Percentiles rank a stretch among this genome's conserved stretches.
phyloP scores from a whole-genome alignment of 176 grass and related monocot species.

The Cenchrus fungigraminus region DNA sequence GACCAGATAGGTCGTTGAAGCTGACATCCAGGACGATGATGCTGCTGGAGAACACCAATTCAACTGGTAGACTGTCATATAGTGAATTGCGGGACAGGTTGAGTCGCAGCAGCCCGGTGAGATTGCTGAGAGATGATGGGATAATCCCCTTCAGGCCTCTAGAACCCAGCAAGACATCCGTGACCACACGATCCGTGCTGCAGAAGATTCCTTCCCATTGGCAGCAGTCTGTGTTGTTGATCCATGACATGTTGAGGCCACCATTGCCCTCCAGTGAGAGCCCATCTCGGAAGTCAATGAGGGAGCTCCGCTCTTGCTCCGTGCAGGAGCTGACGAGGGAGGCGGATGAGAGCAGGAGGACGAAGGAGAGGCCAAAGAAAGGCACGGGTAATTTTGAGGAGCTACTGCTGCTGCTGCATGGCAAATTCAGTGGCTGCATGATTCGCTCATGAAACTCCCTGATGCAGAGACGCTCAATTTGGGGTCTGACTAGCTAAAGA shows the following conservation, averaged over 20 bases:
- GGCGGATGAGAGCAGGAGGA: slow-evolving; percentile 33
- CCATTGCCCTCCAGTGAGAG: slow-evolving; percentile 31
- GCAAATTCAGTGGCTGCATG: slow-evolving; percentile 40
- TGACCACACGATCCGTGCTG: slow-evolving; percentile 33
- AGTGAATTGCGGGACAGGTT: slow-evolving; percentile 71
- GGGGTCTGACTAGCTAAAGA: slow-evolving; percentile 18
- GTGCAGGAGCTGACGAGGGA: slow-evolving; percentile 52
- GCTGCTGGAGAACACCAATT: slow-evolving; percentile 57
- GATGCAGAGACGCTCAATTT: slow-evolving; percentile 2
- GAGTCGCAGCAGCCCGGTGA: slow-evolving; percentile 50
- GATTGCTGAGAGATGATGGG: slow-evolving; percentile 51
- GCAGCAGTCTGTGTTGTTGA: slow-evolving; percentile 65
- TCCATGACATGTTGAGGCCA: slow-evolving; percentile 47
- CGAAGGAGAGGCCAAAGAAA: not conserved
- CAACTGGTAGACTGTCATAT: slow-evolving; percentile 32
- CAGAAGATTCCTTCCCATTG: slow-evolving; percentile 70
- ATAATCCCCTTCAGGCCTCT: slow-evolving; percentile 59
- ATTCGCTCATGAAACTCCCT: slow-evolving; percentile 46
- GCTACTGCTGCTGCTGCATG: slow-evolving; percentile 25
- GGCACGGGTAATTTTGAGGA: slow-evolving; percentile 7
- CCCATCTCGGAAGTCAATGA: slow-evolving; percentile 56
- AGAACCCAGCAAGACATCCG: slow-evolving; percentile 47
- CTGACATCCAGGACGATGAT: slow-evolving; percentile 67
- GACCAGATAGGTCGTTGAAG: slow-evolving; percentile 55
- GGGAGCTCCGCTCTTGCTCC: slow-evolving; percentile 58